phyloP scores from a whole-genome alignment of 495 filamentous ascomycete species.

The Neurospora sp. region DNA sequence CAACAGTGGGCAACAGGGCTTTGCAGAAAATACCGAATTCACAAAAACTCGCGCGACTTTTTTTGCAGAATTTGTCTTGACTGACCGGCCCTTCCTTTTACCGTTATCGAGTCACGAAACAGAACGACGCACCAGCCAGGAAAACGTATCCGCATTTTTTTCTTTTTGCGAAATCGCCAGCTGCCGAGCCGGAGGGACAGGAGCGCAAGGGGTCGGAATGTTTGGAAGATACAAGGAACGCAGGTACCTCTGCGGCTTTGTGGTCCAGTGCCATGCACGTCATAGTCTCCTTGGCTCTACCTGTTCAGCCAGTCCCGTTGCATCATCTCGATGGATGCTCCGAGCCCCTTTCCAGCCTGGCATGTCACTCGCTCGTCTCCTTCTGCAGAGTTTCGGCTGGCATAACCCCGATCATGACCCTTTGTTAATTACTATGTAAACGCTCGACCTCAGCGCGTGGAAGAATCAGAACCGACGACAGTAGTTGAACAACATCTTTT shows the following conservation, averaged over 20 bases:
- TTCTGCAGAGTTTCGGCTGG: neutral
- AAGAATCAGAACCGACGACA: neutral
- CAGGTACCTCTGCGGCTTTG: neutral
- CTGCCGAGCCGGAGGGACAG: neutral
- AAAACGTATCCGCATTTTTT: neutral
- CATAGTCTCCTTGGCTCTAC: neutral
- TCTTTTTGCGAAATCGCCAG: neutral
- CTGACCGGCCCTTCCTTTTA: neutral
- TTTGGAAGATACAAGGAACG: neutral
- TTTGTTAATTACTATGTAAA: neutral
- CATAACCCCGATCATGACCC: neutral
- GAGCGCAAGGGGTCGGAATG: neutral
- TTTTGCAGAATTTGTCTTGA: neutral
- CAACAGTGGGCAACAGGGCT: neutral
- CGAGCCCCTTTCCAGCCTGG: neutral
- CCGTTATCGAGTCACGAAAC: neutral
- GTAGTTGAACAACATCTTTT: neutral
- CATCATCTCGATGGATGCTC: neutral
- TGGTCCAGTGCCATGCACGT: neutral
- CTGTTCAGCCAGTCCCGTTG: neutral
- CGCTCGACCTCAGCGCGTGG: neutral
- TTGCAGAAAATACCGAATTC: neutral
- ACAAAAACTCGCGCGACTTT: neutral
- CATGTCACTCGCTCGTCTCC: neutral
- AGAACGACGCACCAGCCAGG: neutral